Conservation (phyloP, 208 protist genomes). For the Dictyostelium gargantuum region DNA sequence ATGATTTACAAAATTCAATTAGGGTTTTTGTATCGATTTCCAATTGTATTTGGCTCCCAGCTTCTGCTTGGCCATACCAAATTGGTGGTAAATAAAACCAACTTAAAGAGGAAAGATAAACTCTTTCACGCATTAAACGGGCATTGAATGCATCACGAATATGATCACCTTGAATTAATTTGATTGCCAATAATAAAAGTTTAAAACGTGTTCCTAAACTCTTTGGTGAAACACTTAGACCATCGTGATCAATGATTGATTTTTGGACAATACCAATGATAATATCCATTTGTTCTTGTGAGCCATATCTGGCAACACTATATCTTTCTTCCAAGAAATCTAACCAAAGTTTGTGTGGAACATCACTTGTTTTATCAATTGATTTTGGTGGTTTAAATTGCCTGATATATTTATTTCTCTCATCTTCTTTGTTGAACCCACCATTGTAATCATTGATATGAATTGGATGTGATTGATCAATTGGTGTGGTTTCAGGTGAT, state of each 20-base stretch:
- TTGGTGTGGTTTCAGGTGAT: neutral
- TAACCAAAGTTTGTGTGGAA: conserved; percentile 71
- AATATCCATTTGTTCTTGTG: conserved; percentile 55
- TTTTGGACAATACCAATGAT: conserved; percentile 66
- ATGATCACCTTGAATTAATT: conserved; percentile 19
- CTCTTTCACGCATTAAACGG: conserved; percentile 17
- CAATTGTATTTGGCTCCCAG: neutral
- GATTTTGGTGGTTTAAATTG: neutral
- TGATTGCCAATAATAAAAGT: conserved; percentile 49
- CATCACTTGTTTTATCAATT: conserved; percentile 3
- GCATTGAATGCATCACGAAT: neutral
- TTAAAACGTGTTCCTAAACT: conserved; percentile 65
- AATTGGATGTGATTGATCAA: neutral
- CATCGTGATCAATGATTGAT: conserved; percentile 47
- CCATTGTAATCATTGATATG: neutral
- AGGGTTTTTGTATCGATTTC: neutral
- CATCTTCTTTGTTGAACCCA: neutral
- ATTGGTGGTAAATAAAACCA: conserved; percentile 57
- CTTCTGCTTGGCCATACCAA: conserved; percentile 22
- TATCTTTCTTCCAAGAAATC: conserved; percentile 70
- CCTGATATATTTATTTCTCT: conserved; percentile 32
- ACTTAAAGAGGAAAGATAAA: neutral
- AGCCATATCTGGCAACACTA: neutral
- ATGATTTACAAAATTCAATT: conserved; percentile 49
- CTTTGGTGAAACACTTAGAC: conserved; percentile 53